A percentile compares a stretch with the other conserved stretches of the same genome.
phyloP scores from a whole-genome alignment of 2,329 filamentous ascomycete species.

The Fusarium begoniae region DNA sequence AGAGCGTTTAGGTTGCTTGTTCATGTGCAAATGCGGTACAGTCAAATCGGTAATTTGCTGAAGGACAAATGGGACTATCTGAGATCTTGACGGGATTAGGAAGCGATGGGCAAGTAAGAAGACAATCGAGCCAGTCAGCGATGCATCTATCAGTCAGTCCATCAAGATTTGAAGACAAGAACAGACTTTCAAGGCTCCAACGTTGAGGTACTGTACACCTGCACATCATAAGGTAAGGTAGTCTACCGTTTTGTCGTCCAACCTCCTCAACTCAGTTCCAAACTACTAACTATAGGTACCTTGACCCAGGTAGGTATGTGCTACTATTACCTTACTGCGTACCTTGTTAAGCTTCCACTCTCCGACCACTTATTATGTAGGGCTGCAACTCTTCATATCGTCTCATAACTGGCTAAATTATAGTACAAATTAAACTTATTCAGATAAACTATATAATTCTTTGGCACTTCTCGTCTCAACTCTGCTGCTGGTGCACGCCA shows the following conservation, averaged over 20 bases:
- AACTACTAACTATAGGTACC: not conserved
- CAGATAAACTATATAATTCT: not conserved
- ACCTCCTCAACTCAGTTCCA: not conserved
- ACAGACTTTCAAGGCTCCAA: slow-evolving; percentile 17
- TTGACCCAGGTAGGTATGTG: not conserved
- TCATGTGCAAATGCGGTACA: slow-evolving; percentile 8
- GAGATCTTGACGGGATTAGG: slow-evolving; percentile 29
- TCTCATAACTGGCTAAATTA: not conserved
- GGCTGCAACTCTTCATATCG: slow-evolving; percentile 15
- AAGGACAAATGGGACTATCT: slow-evolving; percentile 18
- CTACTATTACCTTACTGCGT: not conserved
- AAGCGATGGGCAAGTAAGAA: slow-evolving; percentile 23
- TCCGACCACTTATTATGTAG: slow-evolving; percentile 13
- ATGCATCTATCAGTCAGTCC: not conserved
- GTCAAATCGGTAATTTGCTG: slow-evolving; percentile 17
- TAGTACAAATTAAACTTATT: not conserved
- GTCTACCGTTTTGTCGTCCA: not conserved
- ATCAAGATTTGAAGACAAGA: slow-evolving; percentile 18
- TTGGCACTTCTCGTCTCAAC: slow-evolving; percentile 10
- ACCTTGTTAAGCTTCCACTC: not conserved
- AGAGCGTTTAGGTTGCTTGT: not conserved
- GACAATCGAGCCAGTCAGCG: not conserved
- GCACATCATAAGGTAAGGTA: not conserved
- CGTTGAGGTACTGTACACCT: not conserved
- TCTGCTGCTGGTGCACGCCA: slow-evolving; percentile 15